phyloP scores from a whole-genome alignment of 495 filamentous ascomycete species.

The Darksidea phi region DNA sequence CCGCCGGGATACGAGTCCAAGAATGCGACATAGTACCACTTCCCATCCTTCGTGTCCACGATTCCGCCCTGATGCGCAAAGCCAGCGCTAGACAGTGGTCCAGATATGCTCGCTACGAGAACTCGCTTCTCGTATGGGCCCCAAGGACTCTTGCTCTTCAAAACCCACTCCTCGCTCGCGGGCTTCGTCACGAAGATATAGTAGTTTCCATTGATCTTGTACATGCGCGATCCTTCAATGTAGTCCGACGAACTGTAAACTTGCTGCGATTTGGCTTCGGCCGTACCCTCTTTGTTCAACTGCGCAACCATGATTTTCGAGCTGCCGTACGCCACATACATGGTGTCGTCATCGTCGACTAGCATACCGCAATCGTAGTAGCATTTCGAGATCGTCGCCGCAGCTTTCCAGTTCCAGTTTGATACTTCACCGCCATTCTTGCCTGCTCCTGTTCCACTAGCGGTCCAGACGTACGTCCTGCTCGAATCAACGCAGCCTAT shows the following conservation, averaged over 20 bases:
- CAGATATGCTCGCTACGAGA: constrained; percentile 41
- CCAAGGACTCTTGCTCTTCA: constrained; percentile 49
- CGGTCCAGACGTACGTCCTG: constrained; percentile 54
- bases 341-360: constrained; percentile 55
- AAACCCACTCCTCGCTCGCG: constrained; percentile 49
- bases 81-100: constrained; percentile 50
- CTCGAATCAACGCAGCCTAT: constrained; percentile 54
- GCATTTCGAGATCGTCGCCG: constrained; percentile 46
- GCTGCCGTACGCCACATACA: constrained; percentile 59
- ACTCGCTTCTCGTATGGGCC: constrained; percentile 50
- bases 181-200: constrained; percentile 55
- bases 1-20: constrained; percentile 55
- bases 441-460: constrained; percentile 3
- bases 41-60: constrained; percentile 51
- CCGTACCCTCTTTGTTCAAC: constrained; percentile 49
- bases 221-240: constrained; percentile 59
- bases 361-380: constrained; percentile 61
- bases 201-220: constrained; percentile 55
- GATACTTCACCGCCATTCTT: constrained; percentile 34
- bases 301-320: constrained; percentile 52
- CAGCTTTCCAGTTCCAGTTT: constrained; percentile 47
- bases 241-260: constrained; percentile 46
- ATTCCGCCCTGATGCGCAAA: constrained; percentile 57
- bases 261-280: constrained; percentile 46
- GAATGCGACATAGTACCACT: constrained; percentile 62